Evolutionary conservation across 2,329 filamentous ascomycete genomes (phyloP), one percentile per base, ranked within the genome.

Genomic region (Fragosphaeria purpurea): DNA sequence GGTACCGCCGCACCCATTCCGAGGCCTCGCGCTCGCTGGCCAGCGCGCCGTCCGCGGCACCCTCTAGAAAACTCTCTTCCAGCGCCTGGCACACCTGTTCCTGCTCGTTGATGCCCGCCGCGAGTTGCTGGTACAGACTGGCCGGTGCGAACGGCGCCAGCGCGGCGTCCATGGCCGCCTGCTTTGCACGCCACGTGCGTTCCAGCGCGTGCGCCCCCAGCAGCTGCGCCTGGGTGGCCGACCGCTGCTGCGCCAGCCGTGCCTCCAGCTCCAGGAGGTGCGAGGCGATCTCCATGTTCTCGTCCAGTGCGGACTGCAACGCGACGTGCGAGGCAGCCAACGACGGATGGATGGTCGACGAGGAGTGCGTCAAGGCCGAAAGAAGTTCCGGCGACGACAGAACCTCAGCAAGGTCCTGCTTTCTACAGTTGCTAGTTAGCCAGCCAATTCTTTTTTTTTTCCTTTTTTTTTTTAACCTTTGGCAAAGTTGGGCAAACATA

Each of bases 181-280:
- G 88, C 66, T 93, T 94, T 58, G 86, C 80, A 50, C 84, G 81
- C 87, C 93, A 97, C 61, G 91, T 85, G n/a, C 90, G 80, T 69
- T 97, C 93, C 12, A 96, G 78, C 1, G 87, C 86, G 60, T 91
- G 86, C 30, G 93, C 80, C 9, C 87, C 78, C 1, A 97, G 76
- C 0, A 97, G 79, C 53, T 90, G 84, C 4, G 88, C 84, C 62
- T 95, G 88, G 0, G 87, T 85, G 1, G 77, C 74, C 33, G 80
- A 76, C 50, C 91, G 84, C 60, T 84, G 76, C 56, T 76, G 76
- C 5, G 68, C 62, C 6, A 84, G 68, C 13, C 70, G 72, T 32
- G 70, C 59, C 63, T 88, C 85, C 6, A 83, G 72, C 39, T 79
- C 74, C 31, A 73, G 66, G 10, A 88, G 70, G 58, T 81, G 77